These are phyloP conservation scores for Hypoxylon sp. DNA, from an alignment of 2,329 filamentous ascomycete genomes.

Conservation along the genomic window DNA sequence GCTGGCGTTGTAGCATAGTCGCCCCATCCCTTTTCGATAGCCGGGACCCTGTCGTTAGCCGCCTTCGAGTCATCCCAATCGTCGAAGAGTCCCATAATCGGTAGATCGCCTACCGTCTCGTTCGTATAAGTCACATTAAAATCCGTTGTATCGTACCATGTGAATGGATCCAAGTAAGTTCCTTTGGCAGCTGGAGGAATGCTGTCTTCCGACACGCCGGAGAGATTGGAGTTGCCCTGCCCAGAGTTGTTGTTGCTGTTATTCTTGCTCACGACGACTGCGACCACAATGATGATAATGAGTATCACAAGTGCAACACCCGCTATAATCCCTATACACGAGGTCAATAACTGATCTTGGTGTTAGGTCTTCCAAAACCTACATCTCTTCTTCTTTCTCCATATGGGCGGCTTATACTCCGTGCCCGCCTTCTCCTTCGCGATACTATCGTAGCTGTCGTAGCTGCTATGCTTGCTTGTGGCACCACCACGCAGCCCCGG, in stretches of 20 bases:
- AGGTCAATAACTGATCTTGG: slow-evolving; percentile 31
- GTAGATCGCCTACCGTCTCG: slow-evolving; percentile 85
- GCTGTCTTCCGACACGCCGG: slow-evolving; percentile 65
- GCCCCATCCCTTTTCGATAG: slow-evolving; percentile 80
- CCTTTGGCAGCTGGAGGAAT: slow-evolving; percentile 77
- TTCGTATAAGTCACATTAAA: slow-evolving; percentile 97
- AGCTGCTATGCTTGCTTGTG: slow-evolving; percentile 57
- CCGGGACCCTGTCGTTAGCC: slow-evolving; percentile 84
- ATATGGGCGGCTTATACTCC: slow-evolving; percentile 57
- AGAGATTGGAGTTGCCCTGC: slow-evolving; percentile 61
- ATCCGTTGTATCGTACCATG: slow-evolving; percentile 89
- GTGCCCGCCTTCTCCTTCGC: slow-evolving; percentile 58
- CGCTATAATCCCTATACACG: slow-evolving; percentile 67
- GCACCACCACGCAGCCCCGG: slow-evolving; percentile 60
- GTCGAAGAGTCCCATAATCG: slow-evolving; percentile 88
- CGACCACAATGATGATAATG: slow-evolving; percentile 76
- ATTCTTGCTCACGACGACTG: slow-evolving; percentile 75
- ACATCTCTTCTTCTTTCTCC: slow-evolving; percentile 73
- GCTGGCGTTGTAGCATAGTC: slow-evolving; percentile 83
- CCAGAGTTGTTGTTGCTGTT: slow-evolving; percentile 58
- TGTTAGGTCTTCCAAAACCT: slow-evolving; percentile 53
- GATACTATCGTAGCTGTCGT: slow-evolving; percentile 63
- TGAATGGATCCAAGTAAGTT: slow-evolving; percentile 87
- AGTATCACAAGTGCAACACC: slow-evolving; percentile 67
- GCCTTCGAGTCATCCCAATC: slow-evolving; percentile 86